A percentile compares a stretch with the other conserved stretches of the same genome.
These are phyloP conservation scores for Hyaloscypha finlandica DNA, from an alignment of 495 filamentous ascomycete species.

Conservation along the genomic window DNA sequence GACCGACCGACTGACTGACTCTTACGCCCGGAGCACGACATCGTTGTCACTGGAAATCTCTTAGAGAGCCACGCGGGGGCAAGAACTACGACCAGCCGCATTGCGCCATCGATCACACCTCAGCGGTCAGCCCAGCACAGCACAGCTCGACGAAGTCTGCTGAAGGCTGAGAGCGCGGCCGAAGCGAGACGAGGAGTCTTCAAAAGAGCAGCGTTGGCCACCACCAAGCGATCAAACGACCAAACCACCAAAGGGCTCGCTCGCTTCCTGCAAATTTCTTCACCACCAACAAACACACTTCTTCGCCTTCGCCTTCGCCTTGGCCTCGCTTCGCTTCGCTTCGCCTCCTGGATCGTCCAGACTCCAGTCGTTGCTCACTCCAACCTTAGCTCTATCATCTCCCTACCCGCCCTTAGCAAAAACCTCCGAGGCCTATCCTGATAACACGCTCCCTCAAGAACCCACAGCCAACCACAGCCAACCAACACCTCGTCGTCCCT, in stretches of 20 bases:
- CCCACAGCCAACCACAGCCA: neutral
- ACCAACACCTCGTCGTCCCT: constrained; percentile 5
- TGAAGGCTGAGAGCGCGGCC: neutral
- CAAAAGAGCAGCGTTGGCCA: neutral
- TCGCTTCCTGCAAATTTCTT: neutral
- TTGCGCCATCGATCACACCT: constrained; percentile 9
- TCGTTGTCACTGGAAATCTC: neutral
- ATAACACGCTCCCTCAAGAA: neutral
- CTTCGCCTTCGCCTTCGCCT: too few relatives aligned
- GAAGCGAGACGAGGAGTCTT: neutral
- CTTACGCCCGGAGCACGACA: neutral
- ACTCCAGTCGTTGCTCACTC: too few relatives aligned
- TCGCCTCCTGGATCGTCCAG: neutral
- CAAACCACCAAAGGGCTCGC: neutral
- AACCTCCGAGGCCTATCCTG: neutral
- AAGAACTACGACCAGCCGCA: neutral
- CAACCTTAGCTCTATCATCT: neutral
- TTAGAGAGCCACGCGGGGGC: neutral
- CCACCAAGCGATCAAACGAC: too few relatives aligned
- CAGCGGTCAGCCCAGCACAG: constrained; percentile 9
- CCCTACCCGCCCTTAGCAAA: neutral
- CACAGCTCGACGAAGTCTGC: neutral
- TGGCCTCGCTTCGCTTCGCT: too few relatives aligned
- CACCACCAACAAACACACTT: too few relatives aligned
- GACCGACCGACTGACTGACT: neutral